phyloP scores from a whole-genome alignment of 805 yeast genomes.

The Cyberlindnera bimundalis region DNA sequence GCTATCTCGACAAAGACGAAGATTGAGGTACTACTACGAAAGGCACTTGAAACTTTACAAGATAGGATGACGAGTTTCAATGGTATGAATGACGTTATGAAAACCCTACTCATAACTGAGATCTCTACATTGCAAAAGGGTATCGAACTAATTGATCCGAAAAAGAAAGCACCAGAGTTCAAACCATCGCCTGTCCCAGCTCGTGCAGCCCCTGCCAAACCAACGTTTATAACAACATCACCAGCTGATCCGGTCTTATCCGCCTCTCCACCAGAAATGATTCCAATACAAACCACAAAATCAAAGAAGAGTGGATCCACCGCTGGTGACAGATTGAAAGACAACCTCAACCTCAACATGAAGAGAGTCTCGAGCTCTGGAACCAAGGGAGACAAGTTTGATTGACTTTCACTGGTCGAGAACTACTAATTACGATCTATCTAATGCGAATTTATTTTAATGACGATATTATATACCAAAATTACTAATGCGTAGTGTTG shows the following conservation, averaged over 20 bases:
- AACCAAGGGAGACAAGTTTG: constrained; percentile 11
- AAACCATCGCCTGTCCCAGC: constrained; percentile 13
- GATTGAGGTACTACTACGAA: constrained; percentile 6
- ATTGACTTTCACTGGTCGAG: constrained; percentile 1
- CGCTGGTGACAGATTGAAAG: constrained; percentile 14
- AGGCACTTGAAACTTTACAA: constrained; percentile 8
- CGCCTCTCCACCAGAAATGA: constrained; percentile 12
- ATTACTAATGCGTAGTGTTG: too few species aligned
- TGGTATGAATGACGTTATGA: constrained; percentile 13
- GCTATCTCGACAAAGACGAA: constrained; percentile 7
- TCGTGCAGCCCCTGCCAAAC: constrained; percentile 5
- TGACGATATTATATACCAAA: background rate
- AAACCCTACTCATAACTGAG: constrained; percentile 19
- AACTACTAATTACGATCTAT: background rate
- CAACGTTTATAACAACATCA: constrained; percentile 3
- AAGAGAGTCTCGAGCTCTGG: background rate
- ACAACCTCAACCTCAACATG: constrained; percentile 9
- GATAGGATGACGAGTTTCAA: constrained; percentile 12
- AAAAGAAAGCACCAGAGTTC: constrained; percentile 2
- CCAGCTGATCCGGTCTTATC: constrained; percentile 13
- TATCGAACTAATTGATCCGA: constrained; percentile 15
- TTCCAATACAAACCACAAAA: background rate
- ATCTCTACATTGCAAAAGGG: constrained; percentile 18
- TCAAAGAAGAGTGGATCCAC: background rate
- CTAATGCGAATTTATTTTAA: background rate